Conservation (phyloP, 208 protist genomes). For the Trypanosoma scelopori region DNA sequence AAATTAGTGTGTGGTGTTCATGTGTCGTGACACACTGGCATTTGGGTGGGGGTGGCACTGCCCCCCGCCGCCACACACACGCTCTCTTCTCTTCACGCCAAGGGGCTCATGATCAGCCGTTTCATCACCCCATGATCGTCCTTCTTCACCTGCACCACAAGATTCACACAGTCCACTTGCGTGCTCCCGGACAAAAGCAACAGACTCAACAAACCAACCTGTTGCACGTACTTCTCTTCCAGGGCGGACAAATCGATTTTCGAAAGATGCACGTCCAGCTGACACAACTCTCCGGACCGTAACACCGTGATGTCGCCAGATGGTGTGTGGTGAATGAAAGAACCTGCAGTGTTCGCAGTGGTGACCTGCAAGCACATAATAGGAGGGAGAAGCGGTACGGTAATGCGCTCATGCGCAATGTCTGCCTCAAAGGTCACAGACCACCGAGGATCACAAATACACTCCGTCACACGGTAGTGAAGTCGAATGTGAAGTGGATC, state of each 20-base stretch:
- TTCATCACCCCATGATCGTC: conserved; percentile 20
- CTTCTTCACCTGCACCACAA: conserved; percentile 28
- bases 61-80: too few species aligned
- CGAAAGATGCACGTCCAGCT: conserved; percentile 24
- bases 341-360: not conserved
- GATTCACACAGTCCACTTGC: conserved; percentile 6
- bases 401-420: conserved; percentile 33
- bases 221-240: conserved; percentile 56
- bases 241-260: conserved; percentile 21
- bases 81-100: conserved; percentile 1
- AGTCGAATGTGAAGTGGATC: conserved; percentile 32
- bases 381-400: conserved; percentile 10
- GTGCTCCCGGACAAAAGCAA: conserved; percentile 8
- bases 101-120: conserved; percentile 23
- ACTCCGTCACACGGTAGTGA: conserved; percentile 18
- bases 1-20: too few species aligned
- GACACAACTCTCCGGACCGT: conserved; percentile 11
- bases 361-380: not conserved
- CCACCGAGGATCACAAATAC: conserved; percentile 23
- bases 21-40: too few species aligned
- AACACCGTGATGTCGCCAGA: not conserved
- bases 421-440: conserved; percentile 45
- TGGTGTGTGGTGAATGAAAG: conserved; percentile 6
- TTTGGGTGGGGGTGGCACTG: too few species aligned
- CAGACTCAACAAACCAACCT: conserved; percentile 51